Evolutionary conservation across 2,329 filamentous ascomycete genomes (phyloP).

Genomic region (Epichloe coenophiala): DNA sequence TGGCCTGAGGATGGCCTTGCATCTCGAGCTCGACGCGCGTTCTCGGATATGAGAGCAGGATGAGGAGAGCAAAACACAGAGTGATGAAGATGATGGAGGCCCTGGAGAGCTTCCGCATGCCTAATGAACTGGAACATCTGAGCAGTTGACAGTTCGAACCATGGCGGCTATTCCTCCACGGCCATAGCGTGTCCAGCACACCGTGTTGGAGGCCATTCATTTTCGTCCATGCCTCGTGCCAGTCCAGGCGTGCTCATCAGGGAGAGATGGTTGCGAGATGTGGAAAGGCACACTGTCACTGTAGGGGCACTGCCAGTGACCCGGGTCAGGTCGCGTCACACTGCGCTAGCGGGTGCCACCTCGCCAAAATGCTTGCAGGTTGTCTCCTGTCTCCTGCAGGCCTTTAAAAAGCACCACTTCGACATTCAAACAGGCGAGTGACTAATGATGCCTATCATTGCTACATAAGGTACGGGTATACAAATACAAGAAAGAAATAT

Average conservation of each 20-base stretch:
- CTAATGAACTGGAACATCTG: not conserved
- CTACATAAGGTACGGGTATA: too few relatives aligned
- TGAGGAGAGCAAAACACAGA: not conserved
- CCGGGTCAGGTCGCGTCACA: not conserved
- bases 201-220: too few relatives aligned
- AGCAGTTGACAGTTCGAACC: not conserved
- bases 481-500: too few relatives aligned
- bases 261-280: not conserved
- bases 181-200: too few relatives aligned
- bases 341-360: not conserved
- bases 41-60: not conserved
- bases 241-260: too few relatives aligned
- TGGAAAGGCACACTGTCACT: not conserved
- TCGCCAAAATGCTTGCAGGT: not conserved
- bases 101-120: not conserved
- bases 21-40: not conserved
- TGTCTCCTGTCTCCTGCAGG: too few relatives aligned
- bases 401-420: too few relatives aligned
- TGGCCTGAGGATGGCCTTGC: not conserved
- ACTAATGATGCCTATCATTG: too few relatives aligned
- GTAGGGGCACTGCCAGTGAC: too few relatives aligned
- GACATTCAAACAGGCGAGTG: too few relatives aligned
- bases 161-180: not conserved
- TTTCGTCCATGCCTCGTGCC: too few relatives aligned
- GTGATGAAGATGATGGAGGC: not conserved